Base-by-base conservation (phyloP, 352 stramenopile genomes). In the Phytophthora crassamura region DNA sequence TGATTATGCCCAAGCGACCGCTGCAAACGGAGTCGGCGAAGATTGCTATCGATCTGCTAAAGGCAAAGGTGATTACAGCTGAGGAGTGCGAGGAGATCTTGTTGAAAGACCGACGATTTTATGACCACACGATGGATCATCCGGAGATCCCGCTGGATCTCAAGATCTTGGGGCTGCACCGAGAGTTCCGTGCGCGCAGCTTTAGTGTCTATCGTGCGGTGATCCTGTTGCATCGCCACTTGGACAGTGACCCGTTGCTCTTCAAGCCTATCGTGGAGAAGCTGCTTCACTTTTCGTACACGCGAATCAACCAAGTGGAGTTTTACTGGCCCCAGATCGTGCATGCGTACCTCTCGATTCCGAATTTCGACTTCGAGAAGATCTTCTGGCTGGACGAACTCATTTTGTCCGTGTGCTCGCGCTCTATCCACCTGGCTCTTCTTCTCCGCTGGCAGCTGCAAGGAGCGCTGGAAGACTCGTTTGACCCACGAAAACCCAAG, bases 241-340 rank as follows among this genome's bases (percentile, higher is more conserved):
- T 95, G 59, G 86, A 97, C 57, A 94, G 82, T 62, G 87, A 94
- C 43, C 86, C 89, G 25, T 66, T 95, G 33, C 47, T 95, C 5
- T 95, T 95, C 67, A 95, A 96, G 68, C 88, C 87, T 33, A 93
- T 94, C 38, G 83, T 94, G 45, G 86, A 95, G 54, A 89, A 88
- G 25, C 49, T 96, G 50, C 68, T 93, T 5, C 80, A 95, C 33
- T 94, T 95, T 60, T 94, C 87, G 39, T 94, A 94, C 74, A 91
- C 86, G 25, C 78, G 88, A 20, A 94, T 97, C 66, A 95, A 95
- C 59, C 84, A 97, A 70, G 85, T 97, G 42, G 90, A 97, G 64
- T 97, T 97, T 59, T 97, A 96, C 63, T 96, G 88, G 84, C 89
- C 88, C 15, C 90, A 97, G 73, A 92, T 97, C 33, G 81, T 97